phyloP scores from a whole-genome alignment of 176 grass and related monocot species.

The Paspalum vaginatum region DNA sequence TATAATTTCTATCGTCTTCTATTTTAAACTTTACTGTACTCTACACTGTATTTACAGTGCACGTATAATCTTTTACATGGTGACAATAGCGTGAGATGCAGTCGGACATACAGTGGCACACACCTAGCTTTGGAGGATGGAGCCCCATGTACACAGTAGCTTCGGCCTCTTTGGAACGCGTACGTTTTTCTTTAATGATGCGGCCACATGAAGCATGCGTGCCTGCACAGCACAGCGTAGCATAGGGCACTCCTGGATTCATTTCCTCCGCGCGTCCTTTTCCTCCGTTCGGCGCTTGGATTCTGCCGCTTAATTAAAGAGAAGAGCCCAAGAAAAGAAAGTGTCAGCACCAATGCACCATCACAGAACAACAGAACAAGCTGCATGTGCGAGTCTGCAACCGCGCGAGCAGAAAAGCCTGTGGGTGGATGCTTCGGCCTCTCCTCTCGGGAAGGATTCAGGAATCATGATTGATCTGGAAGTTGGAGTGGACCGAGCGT shows the following conservation, averaged over 20 bases:
- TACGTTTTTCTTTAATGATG: conserved; percentile 19
- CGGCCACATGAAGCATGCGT: background rate
- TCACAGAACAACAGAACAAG: no score
- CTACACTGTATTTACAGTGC: no score
- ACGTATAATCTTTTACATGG: no score
- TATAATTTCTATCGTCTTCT: no score
- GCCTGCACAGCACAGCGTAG: background rate
- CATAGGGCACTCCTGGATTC: background rate
- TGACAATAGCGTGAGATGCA: no score
- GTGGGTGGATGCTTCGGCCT: background rate
- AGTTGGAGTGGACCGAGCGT: background rate
- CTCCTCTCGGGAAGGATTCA: no score
- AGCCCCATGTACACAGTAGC: background rate
- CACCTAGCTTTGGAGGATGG: background rate
- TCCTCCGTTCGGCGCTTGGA: background rate
- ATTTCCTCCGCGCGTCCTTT: background rate
- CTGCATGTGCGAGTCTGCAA: background rate
- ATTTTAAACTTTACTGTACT: no score
- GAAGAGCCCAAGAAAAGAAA: background rate
- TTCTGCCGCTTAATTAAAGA: background rate
- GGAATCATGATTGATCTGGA: background rate
- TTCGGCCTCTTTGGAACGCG: background rate
- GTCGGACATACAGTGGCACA: no score
- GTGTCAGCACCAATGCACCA: background rate
- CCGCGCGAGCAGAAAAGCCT: background rate